A percentile compares a stretch with the other conserved stretches of the same genome.
Conservation (phyloP, 2,329 filamentous ascomycete species). For the Ceratocystis cubensis region DNA sequence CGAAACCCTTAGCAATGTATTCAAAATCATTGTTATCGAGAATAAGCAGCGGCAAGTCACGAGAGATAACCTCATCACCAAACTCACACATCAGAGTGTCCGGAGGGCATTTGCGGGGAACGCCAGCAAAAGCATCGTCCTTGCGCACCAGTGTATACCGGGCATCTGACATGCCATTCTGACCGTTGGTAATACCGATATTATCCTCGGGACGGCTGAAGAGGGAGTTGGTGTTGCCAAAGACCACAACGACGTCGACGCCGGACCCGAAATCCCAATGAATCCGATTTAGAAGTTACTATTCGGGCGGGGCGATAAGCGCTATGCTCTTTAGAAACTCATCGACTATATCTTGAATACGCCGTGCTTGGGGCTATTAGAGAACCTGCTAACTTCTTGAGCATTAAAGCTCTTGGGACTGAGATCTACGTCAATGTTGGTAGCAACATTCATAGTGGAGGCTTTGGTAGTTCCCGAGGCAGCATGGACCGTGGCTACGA, state of each 20-base stretch:
- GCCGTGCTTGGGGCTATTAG: slow-evolving; percentile 45
- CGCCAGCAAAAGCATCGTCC: slow-evolving; percentile 35
- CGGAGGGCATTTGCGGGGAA: slow-evolving; percentile 46
- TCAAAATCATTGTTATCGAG: slow-evolving; percentile 39
- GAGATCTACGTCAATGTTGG: slow-evolving; percentile 44
- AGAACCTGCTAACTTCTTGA: slow-evolving; percentile 41
- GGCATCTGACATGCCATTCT: slow-evolving; percentile 43
- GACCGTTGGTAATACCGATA: slow-evolving; percentile 36
- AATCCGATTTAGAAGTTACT: neutral
- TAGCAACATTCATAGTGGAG: slow-evolving; percentile 48
- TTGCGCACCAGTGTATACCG: slow-evolving; percentile 45
- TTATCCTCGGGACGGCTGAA: slow-evolving; percentile 50
- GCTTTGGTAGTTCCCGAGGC: slow-evolving; percentile 35
- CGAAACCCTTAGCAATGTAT: slow-evolving; percentile 37
- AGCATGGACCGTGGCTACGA: slow-evolving; percentile 10
- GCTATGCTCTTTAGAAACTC: slow-evolving; percentile 1
- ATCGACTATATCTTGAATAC: slow-evolving; percentile 54
- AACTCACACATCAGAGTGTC: slow-evolving; percentile 28
- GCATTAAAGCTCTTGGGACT: slow-evolving; percentile 48
- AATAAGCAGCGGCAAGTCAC: slow-evolving; percentile 34
- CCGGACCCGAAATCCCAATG: slow-evolving; percentile 45
- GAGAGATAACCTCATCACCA: slow-evolving; percentile 42
- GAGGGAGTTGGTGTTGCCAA: slow-evolving; percentile 53
- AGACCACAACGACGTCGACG: slow-evolving; percentile 50
- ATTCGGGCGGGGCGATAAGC: neutral